Evolutionary conservation across 495 filamentous ascomycete genomes (phyloP), one percentile per base, ranked within the genome.

Genomic region (Chaetomium fimeti): DNA sequence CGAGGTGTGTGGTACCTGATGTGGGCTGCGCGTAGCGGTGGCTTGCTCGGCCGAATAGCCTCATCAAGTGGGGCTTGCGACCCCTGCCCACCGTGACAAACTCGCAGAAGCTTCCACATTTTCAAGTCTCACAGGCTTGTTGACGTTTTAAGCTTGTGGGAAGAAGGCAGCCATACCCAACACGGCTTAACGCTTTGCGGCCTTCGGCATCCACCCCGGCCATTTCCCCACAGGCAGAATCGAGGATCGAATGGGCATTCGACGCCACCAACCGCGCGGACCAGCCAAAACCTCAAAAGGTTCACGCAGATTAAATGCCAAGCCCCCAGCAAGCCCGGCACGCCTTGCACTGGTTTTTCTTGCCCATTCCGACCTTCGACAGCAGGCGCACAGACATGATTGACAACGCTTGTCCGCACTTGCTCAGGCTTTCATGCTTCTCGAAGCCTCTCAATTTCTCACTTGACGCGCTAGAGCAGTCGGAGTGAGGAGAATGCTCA

Each of bases 261-360:
- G 38, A 60, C 64, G 29, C 61, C 22, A 25, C 56, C 27, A 63
- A 38, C 58, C 66, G 65, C 49, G 36, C 47, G 66, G 36, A 68
- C 71, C 69, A 70, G 43, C 25, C 61, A 72, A 71, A 67, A 49
- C 36, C 16, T 57, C 40, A 22, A 58, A 49, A 66, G 71, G 69
- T 60, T 69, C 65, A 53, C 57, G 53, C 64, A 68, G 68, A 73
- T 69, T 43, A 43, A 73, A 68, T 42, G 69, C 55, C 25, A 40
- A 61, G 65, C 32, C 66, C 63, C 16, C 22, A 29, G 32, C 32
- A 36, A 36, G 32, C 32, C 32, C 32, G 8, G 32, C 53, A 20
- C 20, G 32, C 28, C 53, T 29, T 55, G 66, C 65, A 65, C 47
- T 60, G 60, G 47, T 28, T 38, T 36, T 15, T 15, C 60, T 57